Base-by-base conservation (phyloP, 2,329 filamentous ascomycete genomes). In the Monosporascus sp. region DNA sequence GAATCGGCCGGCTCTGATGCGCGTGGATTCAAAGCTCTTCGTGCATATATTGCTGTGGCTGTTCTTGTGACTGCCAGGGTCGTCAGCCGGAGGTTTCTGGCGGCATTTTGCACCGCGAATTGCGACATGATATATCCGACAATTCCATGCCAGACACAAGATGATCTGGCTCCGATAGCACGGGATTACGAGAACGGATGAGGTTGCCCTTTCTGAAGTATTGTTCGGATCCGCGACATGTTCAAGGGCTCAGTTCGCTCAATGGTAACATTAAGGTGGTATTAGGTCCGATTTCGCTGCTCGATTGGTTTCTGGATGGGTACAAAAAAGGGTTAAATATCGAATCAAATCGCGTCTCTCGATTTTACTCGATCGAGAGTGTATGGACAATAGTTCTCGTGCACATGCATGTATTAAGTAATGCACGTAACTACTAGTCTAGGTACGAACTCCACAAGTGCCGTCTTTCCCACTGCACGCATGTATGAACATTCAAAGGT, bases 41-140 rank as follows among this genome's bases (percentile, higher is more conserved):
- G 56, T 68, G 63, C 70, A 55, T 68, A 64, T 65, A 24, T 38
- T 48, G 44, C 26, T 31, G 35, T 16, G 41, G 20, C 37, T 22
- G 41, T 44, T 35, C 20, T 44, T 19, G 49, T 20, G 57, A 52
- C 54, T 54, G 55, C 16, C 51, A 40, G 37, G 45, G 49, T 54
- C 44, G 56, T 68, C 62, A 68, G 59, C 59, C 64, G 58, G 56
- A 67, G 17, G 63, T 59, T 59, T 59, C 62, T 71, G 65, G 74
- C 70, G 70, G 71, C 70, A 70, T 71, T 68, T 65, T 73, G 74
- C 72, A 76, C 72, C 66, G 70, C 72, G 69, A 70, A 66, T 68
- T 70, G 70, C 64, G 70, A 68, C 76, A 78, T 78, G 65, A 31
- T 46, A 46, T 46, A 17, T 46, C 68, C 70, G 64, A 58, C 60